Conservation (phyloP, 257 asterid species). For the Osmanthus fragrans region DNA sequence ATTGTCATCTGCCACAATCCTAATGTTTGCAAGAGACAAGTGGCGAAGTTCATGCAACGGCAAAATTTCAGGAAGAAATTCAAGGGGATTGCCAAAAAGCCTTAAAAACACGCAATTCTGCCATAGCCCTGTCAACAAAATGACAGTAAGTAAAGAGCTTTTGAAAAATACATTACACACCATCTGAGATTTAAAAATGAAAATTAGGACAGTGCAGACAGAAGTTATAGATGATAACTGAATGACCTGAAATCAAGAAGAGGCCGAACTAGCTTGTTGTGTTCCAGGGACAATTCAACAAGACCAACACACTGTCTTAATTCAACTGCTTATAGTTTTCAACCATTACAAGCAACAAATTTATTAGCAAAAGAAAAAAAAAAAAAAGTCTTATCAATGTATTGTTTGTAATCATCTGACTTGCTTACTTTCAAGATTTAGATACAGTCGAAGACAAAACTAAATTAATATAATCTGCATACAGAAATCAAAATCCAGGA, state of each 20-base stretch:
- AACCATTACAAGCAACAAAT: conserved; percentile 25
- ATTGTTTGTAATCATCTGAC: conserved; percentile 8
- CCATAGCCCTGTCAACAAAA: conserved; percentile 80
- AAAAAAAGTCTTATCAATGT: neutral
- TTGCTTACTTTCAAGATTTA: conserved; percentile 1
- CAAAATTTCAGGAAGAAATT: conserved; percentile 96
- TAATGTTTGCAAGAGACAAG: conserved; percentile 94
- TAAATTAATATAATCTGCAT: conserved; percentile 12
- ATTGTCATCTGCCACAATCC: conserved; percentile 89
- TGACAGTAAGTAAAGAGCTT: conserved; percentile 46
- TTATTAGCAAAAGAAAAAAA: conserved; percentile 16
- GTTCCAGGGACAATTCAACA: conserved; percentile 95
- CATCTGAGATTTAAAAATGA: conserved; percentile 13
- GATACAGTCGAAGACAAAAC: conserved; percentile 8
- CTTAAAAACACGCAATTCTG: conserved; percentile 82
- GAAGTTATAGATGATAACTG: conserved; percentile 27
- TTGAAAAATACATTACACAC: conserved; percentile 17
- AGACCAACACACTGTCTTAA: conserved; percentile 80
- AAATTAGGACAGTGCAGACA: conserved; percentile 2
- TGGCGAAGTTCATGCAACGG: conserved; percentile 86
- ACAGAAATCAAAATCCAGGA: conserved; percentile 8
- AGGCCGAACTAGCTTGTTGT: conserved; percentile 98
- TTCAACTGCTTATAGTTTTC: conserved; percentile 65
- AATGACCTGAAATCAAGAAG: conserved; percentile 98
- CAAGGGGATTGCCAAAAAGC: conserved; percentile 96